Conservation (phyloP, 805 yeast genomes). For the Zygosaccharomyces kombuchaensis region DNA sequence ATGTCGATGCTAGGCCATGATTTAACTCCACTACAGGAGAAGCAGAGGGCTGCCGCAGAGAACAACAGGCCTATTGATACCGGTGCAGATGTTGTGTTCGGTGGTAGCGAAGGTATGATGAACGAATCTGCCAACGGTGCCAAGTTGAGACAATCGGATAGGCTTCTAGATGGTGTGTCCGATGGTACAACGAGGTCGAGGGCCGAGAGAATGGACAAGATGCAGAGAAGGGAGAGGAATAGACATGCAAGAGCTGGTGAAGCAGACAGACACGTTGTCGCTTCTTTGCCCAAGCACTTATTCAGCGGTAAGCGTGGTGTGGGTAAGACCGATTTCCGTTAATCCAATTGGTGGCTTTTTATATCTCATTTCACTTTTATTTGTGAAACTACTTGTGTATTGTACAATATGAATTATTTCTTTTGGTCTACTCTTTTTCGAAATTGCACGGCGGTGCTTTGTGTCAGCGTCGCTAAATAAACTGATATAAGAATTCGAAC, state of each 20-base stretch:
- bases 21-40: constrained; percentile 57
- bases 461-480: constrained; percentile 4
- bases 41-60: constrained; percentile 39
- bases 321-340: constrained; percentile 90
- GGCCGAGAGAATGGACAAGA: constrained; percentile 81
- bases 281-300: constrained; percentile 87
- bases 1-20: constrained; percentile 90
- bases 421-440: neutral
- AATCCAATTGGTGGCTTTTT: constrained; percentile 14
- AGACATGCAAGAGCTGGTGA: constrained; percentile 92
- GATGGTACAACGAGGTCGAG: constrained; percentile 77
- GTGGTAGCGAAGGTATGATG: constrained; percentile 39
- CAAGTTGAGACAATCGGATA: constrained; percentile 59
- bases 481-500: neutral
- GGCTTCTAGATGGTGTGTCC: constrained; percentile 80
- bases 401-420: constrained; percentile 1
- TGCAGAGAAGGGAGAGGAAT: constrained; percentile 91
- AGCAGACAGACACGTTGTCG: constrained; percentile 86
- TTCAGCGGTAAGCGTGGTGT: constrained; percentile 95
- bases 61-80: constrained; percentile 41
- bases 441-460: constrained; percentile 1
- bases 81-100: constrained; percentile 80
- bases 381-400: neutral
- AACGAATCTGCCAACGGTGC: constrained; percentile 37
- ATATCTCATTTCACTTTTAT: neutral